Evolutionary conservation across 2,329 filamentous ascomycete species (phyloP), one percentile per base, ranked within the genome.

Genomic region (Fusarium praegraminearum): DNA sequence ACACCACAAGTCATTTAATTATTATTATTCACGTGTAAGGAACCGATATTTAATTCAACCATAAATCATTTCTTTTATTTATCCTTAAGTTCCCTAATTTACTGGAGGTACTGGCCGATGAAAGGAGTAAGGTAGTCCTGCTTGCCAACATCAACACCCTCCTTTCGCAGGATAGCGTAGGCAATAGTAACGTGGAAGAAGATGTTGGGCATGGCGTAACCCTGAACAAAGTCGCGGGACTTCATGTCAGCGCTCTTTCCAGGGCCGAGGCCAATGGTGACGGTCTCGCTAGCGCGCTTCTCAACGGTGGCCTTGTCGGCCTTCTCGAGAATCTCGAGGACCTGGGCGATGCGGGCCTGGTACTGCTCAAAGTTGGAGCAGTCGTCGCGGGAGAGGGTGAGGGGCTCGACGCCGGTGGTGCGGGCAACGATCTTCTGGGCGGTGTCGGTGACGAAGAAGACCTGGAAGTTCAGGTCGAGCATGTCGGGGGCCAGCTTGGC

Each of bases 111-210:
- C 65, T 73, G 65, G 35, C 53, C 70, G 12, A 82, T 22, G 60
- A 81, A 83, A 18, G 72, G 18, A 7, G 15, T 40, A 41, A 88
- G 70, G 75, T 81, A 91, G 73, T 90, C 86, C 54, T 65, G 41
- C 83, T 91, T 91, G 35, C 88, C 88, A 20, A 92, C n/a, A 0
- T 81, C 79, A 28, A 90, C 86, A 2, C 89, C 90, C 78, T 88
- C 83, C 73, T 83, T 84, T 63, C 90, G 82, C 75, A 91, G 73
- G 57, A 92, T 87, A 24, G 78, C 81, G 79, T 92, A 92, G 12
- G 86, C 82, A 15, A 83, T 89, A 5, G 78, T 83, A 16, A 87
- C 69, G 75, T 92, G 90, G 78, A 92, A 92, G 80, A 83, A 90
- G 70, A 90, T 78, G 73, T 91, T 90, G 24, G 89, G 88, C 44